A percentile compares a stretch with the other conserved stretches of the same genome.
These are phyloP conservation scores for Cetradonia linearis DNA, from an alignment of 495 filamentous ascomycete species.

Conservation along the genomic window DNA sequence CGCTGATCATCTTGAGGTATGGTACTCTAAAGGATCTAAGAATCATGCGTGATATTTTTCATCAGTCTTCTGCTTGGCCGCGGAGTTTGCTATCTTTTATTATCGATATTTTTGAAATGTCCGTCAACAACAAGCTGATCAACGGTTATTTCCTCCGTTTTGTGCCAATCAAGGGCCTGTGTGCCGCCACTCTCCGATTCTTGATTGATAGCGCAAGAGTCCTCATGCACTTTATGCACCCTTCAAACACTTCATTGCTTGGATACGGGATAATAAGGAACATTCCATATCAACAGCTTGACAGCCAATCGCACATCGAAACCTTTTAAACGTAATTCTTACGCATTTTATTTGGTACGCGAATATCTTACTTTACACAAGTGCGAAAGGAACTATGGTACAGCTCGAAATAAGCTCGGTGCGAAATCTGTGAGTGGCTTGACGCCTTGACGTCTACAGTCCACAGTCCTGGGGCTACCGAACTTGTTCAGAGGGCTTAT, in stretches of 20 bases:
- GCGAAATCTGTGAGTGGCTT: not conserved
- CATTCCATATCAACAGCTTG: no score
- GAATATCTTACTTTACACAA: not conserved
- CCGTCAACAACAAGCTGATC: constrained; percentile 13
- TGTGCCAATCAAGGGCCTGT: constrained; percentile 11
- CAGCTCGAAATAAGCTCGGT: not conserved
- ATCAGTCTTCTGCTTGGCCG: not conserved
- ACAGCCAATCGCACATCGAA: no score
- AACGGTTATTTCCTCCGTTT: constrained; percentile 4
- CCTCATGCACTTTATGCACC: not conserved
- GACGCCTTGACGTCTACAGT: no score
- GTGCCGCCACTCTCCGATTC: not conserved
- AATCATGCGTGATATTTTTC: not conserved
- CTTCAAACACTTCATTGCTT: constrained; percentile 9
- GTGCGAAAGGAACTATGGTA: not conserved
- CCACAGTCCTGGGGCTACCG: no score
- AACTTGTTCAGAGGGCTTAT: not conserved
- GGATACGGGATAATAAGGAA: not conserved
- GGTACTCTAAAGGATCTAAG: not conserved
- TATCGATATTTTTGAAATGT: not conserved
- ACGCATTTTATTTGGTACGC: not conserved
- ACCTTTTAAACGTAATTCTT: not conserved
- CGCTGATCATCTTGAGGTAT: not conserved
- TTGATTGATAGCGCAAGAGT: constrained; percentile 14
- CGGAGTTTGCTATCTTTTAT: not conserved